Percentiles rank a stretch among this genome's conserved stretches.
These are phyloP conservation scores for Spiraea crenata DNA, from an alignment of 331 rosid genomes.

Conservation along the genomic window DNA sequence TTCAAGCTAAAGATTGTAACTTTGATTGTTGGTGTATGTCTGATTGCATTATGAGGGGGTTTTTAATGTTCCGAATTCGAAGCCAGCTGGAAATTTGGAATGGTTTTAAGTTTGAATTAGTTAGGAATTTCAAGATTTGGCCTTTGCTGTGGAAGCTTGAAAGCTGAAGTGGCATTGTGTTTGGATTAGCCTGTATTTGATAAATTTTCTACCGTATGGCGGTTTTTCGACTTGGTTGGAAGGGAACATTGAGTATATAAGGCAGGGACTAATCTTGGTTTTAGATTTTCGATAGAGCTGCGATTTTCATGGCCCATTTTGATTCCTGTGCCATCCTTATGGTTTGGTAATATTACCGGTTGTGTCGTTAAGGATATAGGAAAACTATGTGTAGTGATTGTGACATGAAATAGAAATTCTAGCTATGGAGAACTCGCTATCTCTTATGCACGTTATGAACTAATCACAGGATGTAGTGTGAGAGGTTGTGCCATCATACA, in stretches of 20 bases:
- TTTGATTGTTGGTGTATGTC: background rate
- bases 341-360: background rate
- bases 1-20: background rate
- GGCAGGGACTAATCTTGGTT: background rate
- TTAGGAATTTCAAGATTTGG: background rate
- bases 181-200: background rate
- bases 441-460: background rate
- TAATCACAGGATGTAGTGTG: background rate
- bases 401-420: background rate
- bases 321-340: background rate
- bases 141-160: background rate
- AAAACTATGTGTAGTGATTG: background rate
- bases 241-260: background rate
- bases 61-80: background rate
- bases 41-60: background rate
- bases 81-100: background rate
- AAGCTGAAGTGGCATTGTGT: background rate
- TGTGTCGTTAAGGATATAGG: background rate
- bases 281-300: conserved; percentile 6
- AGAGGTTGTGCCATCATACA: background rate
- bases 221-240: background rate
- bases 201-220: background rate
- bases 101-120: background rate
- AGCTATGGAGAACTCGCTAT: background rate
- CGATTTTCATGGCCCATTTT: background rate